Percentiles rank a stretch among this genome's conserved stretches.
phyloP scores from a whole-genome alignment of 2,329 filamentous ascomycete species.

The Ophiobolus disseminans region DNA sequence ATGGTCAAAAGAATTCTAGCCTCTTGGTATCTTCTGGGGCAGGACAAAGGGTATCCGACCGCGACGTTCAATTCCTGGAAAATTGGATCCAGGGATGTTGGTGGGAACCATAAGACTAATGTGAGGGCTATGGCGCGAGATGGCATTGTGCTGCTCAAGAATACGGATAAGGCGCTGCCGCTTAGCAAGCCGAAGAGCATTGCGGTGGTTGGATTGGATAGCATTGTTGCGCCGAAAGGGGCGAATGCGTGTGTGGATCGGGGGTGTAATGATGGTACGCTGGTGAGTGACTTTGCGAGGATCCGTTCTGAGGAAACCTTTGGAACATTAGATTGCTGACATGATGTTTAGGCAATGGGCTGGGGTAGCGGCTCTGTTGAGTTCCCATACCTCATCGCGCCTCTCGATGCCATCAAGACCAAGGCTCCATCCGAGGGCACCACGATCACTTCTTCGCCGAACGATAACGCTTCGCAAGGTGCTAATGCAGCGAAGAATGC shows the following conservation, averaged over 20 bases:
- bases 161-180: constrained; percentile 73
- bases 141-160: constrained; percentile 64
- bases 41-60: constrained; percentile 54
- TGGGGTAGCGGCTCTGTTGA: constrained; percentile 67
- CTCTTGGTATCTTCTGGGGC: constrained; percentile 57
- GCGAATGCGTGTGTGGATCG: constrained; percentile 81
- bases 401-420: constrained; percentile 52
- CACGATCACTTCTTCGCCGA: constrained; percentile 48
- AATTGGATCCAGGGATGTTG: constrained; percentile 48
- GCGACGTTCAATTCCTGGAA: constrained; percentile 57
- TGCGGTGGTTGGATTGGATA: constrained; percentile 75
- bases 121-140: constrained; percentile 54
- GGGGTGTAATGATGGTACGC: constrained; percentile 65
- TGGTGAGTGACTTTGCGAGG: too few relatives aligned
- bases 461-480: constrained; percentile 47
- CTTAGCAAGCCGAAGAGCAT: constrained; percentile 71
- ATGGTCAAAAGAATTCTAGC: constrained; percentile 56
- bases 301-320: too few relatives aligned
- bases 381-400: constrained; percentile 54
- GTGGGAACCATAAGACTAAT: constrained; percentile 50
- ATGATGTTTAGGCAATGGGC: too few relatives aligned
- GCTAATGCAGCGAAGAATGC: constrained; percentile 48
- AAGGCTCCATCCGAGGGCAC: constrained; percentile 49
- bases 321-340: too few relatives aligned
- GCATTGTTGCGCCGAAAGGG: constrained; percentile 74